Conservation (phyloP, 352 stramenopile species). For the Hyaloperonospora brassicae region DNA sequence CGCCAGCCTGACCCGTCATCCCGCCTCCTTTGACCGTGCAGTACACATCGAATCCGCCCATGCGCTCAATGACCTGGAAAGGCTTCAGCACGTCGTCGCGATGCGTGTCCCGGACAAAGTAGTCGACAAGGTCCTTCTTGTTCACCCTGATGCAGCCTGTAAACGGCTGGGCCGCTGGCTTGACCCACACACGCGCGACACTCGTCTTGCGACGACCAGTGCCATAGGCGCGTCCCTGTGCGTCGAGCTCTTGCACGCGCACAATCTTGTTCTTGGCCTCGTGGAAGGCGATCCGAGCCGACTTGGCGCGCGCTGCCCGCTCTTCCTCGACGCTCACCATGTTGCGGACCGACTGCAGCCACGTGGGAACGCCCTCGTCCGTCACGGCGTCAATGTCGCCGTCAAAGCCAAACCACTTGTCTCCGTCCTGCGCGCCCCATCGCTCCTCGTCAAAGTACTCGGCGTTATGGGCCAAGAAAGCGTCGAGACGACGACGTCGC, state of each 20-base stretch:
- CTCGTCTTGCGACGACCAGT: constrained; percentile 92
- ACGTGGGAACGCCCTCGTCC: constrained; percentile 66
- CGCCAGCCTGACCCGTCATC: constrained; percentile 89
- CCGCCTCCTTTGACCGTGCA: constrained; percentile 90
- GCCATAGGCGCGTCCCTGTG: constrained; percentile 79
- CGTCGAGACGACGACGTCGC: constrained; percentile 22
- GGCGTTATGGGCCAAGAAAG: constrained; percentile 34
- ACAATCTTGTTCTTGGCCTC: constrained; percentile 70
- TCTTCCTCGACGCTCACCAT: constrained; percentile 56
- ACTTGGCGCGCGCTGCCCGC: constrained; percentile 59
- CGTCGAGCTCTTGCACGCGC: constrained; percentile 63
- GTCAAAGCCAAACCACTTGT: constrained; percentile 77
- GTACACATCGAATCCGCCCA: constrained; percentile 88
- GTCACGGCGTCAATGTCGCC: constrained; percentile 71
- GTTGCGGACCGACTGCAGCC: constrained; percentile 74
- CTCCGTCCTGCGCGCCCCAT: constrained; percentile 52
- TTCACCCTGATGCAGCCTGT: constrained; percentile 89
- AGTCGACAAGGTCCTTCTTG: constrained; percentile 90
- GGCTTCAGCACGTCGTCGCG: constrained; percentile 84
- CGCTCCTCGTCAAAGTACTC: constrained; percentile 67
- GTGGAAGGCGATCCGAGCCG: constrained; percentile 51
- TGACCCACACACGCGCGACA: constrained; percentile 91
- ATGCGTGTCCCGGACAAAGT: constrained; percentile 88
- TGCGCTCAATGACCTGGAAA: constrained; percentile 60
- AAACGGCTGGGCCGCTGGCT: constrained; percentile 65